phyloP scores from a whole-genome alignment of 164 flowering plant species.

The Liriodendron chinense region DNA sequence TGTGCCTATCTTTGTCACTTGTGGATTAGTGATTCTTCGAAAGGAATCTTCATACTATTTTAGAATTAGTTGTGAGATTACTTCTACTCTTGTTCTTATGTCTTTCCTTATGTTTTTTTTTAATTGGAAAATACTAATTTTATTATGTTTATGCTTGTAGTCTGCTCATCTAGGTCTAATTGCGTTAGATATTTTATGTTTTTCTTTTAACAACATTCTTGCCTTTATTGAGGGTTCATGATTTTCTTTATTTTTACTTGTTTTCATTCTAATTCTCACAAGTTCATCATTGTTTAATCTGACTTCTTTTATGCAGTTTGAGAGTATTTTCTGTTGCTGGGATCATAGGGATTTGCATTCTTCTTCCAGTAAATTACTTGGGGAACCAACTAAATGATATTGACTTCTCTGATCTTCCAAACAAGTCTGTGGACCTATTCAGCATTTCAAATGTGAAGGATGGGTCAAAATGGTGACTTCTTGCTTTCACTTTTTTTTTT shows the following conservation, averaged over 20 bases:
- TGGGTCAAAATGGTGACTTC: conserved; percentile 64
- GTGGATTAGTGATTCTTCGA: neutral
- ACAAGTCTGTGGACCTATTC: conserved; percentile 73
- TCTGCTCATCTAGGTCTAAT: neutral
- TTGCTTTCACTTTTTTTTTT: neutral
- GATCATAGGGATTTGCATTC: conserved; percentile 66
- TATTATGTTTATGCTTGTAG: neutral
- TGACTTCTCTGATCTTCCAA: conserved; percentile 59
- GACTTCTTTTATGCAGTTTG: conserved; percentile 52
- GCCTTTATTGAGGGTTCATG: neutral
- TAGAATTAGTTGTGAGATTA: neutral
- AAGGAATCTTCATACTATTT: neutral
- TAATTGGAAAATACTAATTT: too few relatives aligned
- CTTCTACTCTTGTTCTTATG: neutral
- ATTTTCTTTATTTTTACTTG: neutral
- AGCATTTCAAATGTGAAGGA: conserved; percentile 76
- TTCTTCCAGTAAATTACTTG: conserved; percentile 74
- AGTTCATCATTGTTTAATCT: neutral
- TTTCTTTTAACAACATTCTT: neutral
- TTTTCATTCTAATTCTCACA: neutral
- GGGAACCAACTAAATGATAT: conserved; percentile 53
- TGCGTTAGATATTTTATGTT: neutral
- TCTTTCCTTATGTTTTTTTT: neutral
- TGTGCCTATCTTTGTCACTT: too few relatives aligned
- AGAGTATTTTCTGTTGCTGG: conserved; percentile 75